phyloP scores from a whole-genome alignment of 352 stramenopile species.

The Globisporangium radiosum region DNA sequence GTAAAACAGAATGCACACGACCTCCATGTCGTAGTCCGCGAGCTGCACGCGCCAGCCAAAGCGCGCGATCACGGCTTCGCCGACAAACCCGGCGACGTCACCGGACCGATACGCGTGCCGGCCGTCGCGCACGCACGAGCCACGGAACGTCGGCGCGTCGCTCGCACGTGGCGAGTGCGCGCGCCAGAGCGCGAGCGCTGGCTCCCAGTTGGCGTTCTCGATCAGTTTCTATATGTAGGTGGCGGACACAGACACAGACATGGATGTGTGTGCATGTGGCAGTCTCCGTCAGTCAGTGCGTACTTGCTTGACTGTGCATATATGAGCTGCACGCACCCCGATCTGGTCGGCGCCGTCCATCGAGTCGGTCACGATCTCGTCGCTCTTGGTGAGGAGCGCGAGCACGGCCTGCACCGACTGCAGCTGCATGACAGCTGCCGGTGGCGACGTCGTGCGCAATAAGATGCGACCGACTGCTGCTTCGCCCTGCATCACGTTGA shows the following conservation, averaged over 20 bases:
- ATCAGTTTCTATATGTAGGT: conserved; percentile 30
- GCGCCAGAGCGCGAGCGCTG: conserved; percentile 53
- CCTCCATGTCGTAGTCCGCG: conserved; percentile 57
- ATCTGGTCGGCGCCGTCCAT: conserved; percentile 48
- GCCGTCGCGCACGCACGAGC: conserved; percentile 73
- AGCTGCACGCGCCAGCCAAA: conserved; percentile 62
- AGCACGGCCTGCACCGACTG: conserved; percentile 55
- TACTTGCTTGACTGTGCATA: neutral
- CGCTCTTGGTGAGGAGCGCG: conserved; percentile 45
- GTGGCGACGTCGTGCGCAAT: conserved; percentile 45
- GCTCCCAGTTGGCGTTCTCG: conserved; percentile 39
- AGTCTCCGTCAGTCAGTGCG: no score
- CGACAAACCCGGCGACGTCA: conserved; percentile 51
- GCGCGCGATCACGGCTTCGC: conserved; percentile 43
- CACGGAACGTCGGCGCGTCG: conserved; percentile 48
- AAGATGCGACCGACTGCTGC: conserved; percentile 63
- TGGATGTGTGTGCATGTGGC: no score
- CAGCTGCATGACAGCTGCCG: conserved; percentile 40
- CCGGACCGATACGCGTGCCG: conserved; percentile 71
- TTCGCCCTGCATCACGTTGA: conserved; percentile 71
- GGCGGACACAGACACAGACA: neutral
- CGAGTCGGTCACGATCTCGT: conserved; percentile 49
- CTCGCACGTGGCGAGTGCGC: conserved; percentile 21
- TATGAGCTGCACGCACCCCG: conserved; percentile 22
- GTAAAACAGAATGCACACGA: conserved; percentile 73